Conservation (phyloP, 2,329 filamentous ascomycete genomes). For the Trichoderma citrinoviride region DNA sequence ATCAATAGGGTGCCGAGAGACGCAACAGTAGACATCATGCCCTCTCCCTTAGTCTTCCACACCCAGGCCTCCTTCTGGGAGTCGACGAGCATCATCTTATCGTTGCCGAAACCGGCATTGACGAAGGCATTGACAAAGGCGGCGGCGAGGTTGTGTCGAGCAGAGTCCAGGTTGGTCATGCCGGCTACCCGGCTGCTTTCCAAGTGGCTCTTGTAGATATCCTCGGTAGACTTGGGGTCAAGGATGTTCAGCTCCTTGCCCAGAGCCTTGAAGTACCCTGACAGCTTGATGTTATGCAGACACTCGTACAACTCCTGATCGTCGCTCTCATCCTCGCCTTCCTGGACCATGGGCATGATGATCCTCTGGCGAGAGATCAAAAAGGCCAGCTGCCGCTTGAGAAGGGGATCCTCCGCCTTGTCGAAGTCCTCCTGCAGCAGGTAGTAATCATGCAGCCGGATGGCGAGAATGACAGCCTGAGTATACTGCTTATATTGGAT, state of each 20-base stretch:
- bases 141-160: slow-evolving; percentile 90
- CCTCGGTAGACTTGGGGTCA: slow-evolving; percentile 94
- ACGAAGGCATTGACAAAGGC: slow-evolving; percentile 97
- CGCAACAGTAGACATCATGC: slow-evolving; percentile 94
- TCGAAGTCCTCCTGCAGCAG: slow-evolving; percentile 81
- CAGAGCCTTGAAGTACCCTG: slow-evolving; percentile 89
- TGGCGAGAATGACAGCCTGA: slow-evolving; percentile 91
- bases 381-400: slow-evolving; percentile 94
- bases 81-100: slow-evolving; percentile 96
- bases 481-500: slow-evolving; percentile 88
- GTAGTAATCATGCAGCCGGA: slow-evolving; percentile 82
- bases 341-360: slow-evolving; percentile 63
- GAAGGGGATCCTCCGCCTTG: slow-evolving; percentile 71
- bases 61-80: slow-evolving; percentile 92
- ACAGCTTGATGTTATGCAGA: slow-evolving; percentile 80
- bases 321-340: slow-evolving; percentile 63
- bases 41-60: slow-evolving; percentile 98
- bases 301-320: slow-evolving; percentile 76
- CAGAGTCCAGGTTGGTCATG: slow-evolving; percentile 92
- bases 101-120: slow-evolving; percentile 90
- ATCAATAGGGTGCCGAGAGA: slow-evolving; percentile 87
- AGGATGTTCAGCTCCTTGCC: slow-evolving; percentile 96
- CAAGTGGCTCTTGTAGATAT: slow-evolving; percentile 98
- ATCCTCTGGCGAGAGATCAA: slow-evolving; percentile 90
- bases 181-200: slow-evolving; percentile 92